These are phyloP conservation scores for Leccinum incarnatum DNA, from an alignment of 768 basidiomycete species.

Conservation along the genomic window DNA sequence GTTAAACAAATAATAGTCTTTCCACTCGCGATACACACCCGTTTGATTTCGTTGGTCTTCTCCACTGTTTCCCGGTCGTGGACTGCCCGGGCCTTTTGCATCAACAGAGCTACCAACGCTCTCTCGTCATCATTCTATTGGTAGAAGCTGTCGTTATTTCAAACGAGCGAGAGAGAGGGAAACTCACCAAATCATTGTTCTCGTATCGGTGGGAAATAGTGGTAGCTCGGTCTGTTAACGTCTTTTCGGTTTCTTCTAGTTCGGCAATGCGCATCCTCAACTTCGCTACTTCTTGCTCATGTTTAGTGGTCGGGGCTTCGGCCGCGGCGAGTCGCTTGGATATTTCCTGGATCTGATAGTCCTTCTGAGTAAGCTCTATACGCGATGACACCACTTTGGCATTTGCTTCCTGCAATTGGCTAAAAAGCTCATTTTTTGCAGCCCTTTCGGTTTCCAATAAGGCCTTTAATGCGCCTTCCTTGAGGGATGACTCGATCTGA, in stretches of 20 bases:
- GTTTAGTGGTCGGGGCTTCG: slow-evolving; percentile 24
- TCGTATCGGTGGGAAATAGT: slow-evolving; percentile 41
- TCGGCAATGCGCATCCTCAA: slow-evolving; percentile 23
- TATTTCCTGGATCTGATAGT: slow-evolving; percentile 21
- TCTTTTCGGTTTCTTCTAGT: slow-evolving; percentile 29
- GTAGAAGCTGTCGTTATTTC: slow-evolving; percentile 13
- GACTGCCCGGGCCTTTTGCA: slow-evolving; percentile 42
- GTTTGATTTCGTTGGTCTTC: slow-evolving; percentile 56
- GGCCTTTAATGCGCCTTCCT: slow-evolving; percentile 24
- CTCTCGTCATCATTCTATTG: slow-evolving; percentile 49
- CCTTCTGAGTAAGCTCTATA: slow-evolving; percentile 21
- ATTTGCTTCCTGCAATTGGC: slow-evolving; percentile 19
- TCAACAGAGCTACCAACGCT: slow-evolving; percentile 44
- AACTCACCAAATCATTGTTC: slow-evolving; percentile 45
- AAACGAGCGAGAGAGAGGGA: slow-evolving; percentile 2
- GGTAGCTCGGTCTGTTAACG: slow-evolving; percentile 26
- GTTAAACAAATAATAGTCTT: slow-evolving; percentile 6
- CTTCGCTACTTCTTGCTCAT: slow-evolving; percentile 27
- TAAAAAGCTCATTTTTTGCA: slow-evolving; percentile 19
- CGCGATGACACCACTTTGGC: slow-evolving; percentile 20
- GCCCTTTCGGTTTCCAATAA: slow-evolving; percentile 24
- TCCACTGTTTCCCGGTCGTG: slow-evolving; percentile 53
- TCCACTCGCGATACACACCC: slow-evolving; percentile 35
- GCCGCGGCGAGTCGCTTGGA: slow-evolving; percentile 20
- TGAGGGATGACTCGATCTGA: slow-evolving; percentile 24